These are phyloP conservation scores for Kwoniella dendrophila DNA, from an alignment of 768 basidiomycete genomes.

Conservation along the genomic window DNA sequence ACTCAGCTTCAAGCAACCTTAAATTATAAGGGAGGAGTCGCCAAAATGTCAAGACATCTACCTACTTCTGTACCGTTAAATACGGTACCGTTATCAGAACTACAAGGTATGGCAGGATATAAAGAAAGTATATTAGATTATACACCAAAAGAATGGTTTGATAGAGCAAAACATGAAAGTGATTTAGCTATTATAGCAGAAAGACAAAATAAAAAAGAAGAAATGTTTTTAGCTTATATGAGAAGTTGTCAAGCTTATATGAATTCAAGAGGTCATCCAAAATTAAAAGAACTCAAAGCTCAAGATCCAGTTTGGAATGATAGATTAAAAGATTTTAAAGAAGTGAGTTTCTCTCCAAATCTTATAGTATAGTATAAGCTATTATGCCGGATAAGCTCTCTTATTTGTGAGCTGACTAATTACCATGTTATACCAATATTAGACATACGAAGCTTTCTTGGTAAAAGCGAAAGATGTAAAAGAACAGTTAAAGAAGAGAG, in stretches of 20 bases:
- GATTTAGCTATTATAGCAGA: slow-evolving; percentile 44
- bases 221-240: slow-evolving; percentile 47
- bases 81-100: slow-evolving; percentile 23
- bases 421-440: neutral
- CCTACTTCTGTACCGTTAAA: slow-evolving; percentile 37
- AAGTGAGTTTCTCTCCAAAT: slow-evolving; percentile 38
- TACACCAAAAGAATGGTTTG: slow-evolving; percentile 44
- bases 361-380: neutral
- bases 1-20: too few relatives aligned
- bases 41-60: slow-evolving; percentile 34
- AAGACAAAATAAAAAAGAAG: slow-evolving; percentile 41
- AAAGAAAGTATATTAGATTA: slow-evolving; percentile 10
- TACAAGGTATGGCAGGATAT: slow-evolving; percentile 32
- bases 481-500: slow-evolving; percentile 58
- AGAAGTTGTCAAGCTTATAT: slow-evolving; percentile 35
- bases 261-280: slow-evolving; percentile 35
- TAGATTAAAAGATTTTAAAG: slow-evolving; percentile 45
- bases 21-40: too few relatives aligned
- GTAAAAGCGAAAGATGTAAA: slow-evolving; percentile 60
- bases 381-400: neutral
- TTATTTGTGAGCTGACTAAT: too few relatives aligned
- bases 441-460: slow-evolving; percentile 51
- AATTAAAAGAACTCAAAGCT: slow-evolving; percentile 27
- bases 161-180: slow-evolving; percentile 34
- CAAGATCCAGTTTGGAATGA: slow-evolving; percentile 33